Evolutionary conservation across 139 green algal species (phyloP).

Genomic region (Zygnema cylindricum): DNA sequence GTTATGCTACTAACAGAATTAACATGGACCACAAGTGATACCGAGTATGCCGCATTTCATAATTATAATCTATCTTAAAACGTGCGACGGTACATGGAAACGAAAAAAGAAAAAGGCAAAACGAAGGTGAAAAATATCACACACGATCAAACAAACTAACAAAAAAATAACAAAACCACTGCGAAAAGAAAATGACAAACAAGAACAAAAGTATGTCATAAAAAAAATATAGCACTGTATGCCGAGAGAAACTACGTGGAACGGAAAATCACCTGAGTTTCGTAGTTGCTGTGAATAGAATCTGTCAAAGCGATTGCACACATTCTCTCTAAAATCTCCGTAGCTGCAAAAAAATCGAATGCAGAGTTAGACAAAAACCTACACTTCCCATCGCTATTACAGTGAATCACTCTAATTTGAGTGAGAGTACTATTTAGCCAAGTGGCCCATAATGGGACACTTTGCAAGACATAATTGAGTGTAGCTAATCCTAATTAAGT

Average conservation of each 20-base stretch:
- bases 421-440: neutral
- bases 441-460: neutral
- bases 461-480: too few relatives aligned
- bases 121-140: too few relatives aligned
- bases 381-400: neutral
- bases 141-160: too few relatives aligned
- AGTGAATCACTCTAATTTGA: neutral
- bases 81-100: too few relatives aligned
- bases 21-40: too few relatives aligned
- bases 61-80: too few relatives aligned
- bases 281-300: neutral
- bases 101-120: too few relatives aligned
- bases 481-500: too few relatives aligned
- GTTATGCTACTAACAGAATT: too few relatives aligned
- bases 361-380: neutral
- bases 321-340: neutral
- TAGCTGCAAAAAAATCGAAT: neutral
- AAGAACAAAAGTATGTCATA: neutral
- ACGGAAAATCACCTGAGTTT: neutral
- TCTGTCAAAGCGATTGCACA: neutral
- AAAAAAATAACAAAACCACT: too few relatives aligned
- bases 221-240: neutral
- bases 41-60: too few relatives aligned
- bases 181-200: too few relatives aligned
- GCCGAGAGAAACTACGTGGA: neutral